These are phyloP conservation scores for Pyrenula aspistea DNA, from an alignment of 495 filamentous ascomycete genomes.

Conservation along the genomic window DNA sequence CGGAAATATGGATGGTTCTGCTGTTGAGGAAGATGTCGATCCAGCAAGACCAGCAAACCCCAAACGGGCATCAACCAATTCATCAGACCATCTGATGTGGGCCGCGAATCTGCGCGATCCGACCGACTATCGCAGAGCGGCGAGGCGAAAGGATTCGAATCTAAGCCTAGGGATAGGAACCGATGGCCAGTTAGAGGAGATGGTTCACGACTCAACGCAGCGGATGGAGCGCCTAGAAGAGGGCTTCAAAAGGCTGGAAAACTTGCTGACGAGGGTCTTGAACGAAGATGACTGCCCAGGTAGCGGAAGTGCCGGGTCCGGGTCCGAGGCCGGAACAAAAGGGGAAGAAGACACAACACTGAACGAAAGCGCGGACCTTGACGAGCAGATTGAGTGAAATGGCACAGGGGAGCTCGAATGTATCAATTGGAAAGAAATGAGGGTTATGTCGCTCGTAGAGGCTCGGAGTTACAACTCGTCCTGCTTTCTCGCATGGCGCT, in stretches of 20 bases:
- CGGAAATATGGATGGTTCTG: not conserved
- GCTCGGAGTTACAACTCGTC: too few species aligned
- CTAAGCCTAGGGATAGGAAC: not conserved
- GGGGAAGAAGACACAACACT: not conserved
- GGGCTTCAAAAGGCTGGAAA: not conserved
- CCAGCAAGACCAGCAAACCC: not conserved
- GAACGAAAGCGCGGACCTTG: not conserved
- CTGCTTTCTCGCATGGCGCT: too few species aligned
- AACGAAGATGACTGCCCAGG: not conserved
- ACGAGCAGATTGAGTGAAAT: not conserved
- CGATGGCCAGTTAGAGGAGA: not conserved
- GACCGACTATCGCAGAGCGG: not conserved
- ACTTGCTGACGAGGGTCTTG: not conserved
- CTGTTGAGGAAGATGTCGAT: not conserved
- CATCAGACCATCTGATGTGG: not conserved
- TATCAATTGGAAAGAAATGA: too few species aligned
- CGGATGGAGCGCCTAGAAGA: not conserved
- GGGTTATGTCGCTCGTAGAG: too few species aligned
- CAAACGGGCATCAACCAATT: not conserved
- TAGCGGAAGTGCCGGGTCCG: not conserved
- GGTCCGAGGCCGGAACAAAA: not conserved
- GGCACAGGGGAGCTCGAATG: too few species aligned
- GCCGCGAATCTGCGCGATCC: not conserved
- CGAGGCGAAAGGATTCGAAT: not conserved
- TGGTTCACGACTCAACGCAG: not conserved